These are phyloP conservation scores for Dactylellina cionopaga DNA, from an alignment of 2,329 filamentous ascomycete species.

Conservation along the genomic window DNA sequence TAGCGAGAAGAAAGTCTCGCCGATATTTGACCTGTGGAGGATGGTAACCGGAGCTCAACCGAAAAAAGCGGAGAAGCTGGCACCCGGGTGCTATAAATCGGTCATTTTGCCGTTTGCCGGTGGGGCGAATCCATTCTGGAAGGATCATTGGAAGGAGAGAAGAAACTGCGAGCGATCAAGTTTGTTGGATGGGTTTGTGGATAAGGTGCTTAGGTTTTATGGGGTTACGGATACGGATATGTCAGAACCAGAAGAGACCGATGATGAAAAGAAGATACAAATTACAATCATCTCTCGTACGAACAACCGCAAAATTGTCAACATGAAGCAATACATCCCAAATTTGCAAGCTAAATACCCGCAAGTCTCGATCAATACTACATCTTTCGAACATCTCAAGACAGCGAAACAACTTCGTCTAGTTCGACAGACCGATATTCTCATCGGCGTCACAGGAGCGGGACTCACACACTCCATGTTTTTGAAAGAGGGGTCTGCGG, in stretches of 20 bases:
- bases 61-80: conserved; percentile 53
- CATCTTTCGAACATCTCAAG: conserved; percentile 53
- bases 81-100: conserved; percentile 54
- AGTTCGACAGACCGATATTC: conserved; percentile 53
- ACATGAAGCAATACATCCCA: conserved; percentile 43
- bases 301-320: conserved; percentile 53
- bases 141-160: conserved; percentile 49
- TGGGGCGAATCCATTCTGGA: conserved; percentile 57
- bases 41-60: conserved; percentile 55
- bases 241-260: conserved; percentile 19
- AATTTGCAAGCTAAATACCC: conserved; percentile 51
- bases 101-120: conserved; percentile 57
- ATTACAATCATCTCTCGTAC: conserved; percentile 54
- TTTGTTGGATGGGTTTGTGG: conserved; percentile 51
- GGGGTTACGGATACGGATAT: conserved; percentile 3
- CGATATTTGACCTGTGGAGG: conserved; percentile 55
- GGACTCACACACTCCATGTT: conserved; percentile 57
- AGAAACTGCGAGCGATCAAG: conserved; percentile 37
- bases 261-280: no score
- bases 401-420: conserved; percentile 55
- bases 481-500: conserved; percentile 18
- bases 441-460: conserved; percentile 56
- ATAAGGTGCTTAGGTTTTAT: conserved; percentile 34
- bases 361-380: conserved; percentile 46
- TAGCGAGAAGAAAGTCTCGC: conserved; percentile 46